Evolutionary conservation across 1,139 yeast genomes (phyloP).

Genomic region (Kluyveromyces sp.): DNA sequence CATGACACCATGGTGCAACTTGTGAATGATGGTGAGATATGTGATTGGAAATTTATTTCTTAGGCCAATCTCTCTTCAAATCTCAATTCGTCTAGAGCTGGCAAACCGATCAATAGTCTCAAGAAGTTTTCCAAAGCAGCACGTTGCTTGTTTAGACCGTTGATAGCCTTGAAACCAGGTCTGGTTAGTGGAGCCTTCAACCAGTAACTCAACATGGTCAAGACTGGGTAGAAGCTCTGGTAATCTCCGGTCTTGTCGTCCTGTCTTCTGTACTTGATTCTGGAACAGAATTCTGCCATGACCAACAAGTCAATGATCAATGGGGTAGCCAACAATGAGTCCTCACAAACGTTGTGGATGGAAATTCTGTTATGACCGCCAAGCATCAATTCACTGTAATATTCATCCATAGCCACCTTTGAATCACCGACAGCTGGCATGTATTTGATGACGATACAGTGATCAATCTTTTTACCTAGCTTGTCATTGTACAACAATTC

Average conservation of each 20-base stretch:
- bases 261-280: conserved; percentile 68
- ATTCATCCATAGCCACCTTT: conserved; percentile 98
- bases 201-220: conserved; percentile 90
- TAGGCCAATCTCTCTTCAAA: conserved; percentile 78
- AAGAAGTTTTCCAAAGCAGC: conserved; percentile 85
- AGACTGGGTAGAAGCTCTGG: conserved; percentile 73
- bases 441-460: conserved; percentile 92
- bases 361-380: conserved; percentile 96
- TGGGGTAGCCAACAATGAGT: conserved; percentile 90
- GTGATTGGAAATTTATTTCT: too few species aligned
- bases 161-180: conserved; percentile 85
- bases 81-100: conserved; percentile 84
- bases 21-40: too few species aligned
- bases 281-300: conserved; percentile 80
- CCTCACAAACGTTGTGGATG: conserved; percentile 94
- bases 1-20: neutral
- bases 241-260: conserved; percentile 39
- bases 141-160: conserved; percentile 93
- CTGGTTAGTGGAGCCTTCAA: conserved; percentile 92
- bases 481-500: conserved; percentile 78
- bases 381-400: conserved; percentile 91
- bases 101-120: conserved; percentile 84
- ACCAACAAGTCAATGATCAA: conserved; percentile 86
- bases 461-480: conserved; percentile 75
- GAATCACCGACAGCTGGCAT: conserved; percentile 93